Percentiles rank a stretch among this genome's conserved stretches.
phyloP scores from a whole-genome alignment of 371 early-diverging fungal genomes.

The Lichtheimia ornata region DNA sequence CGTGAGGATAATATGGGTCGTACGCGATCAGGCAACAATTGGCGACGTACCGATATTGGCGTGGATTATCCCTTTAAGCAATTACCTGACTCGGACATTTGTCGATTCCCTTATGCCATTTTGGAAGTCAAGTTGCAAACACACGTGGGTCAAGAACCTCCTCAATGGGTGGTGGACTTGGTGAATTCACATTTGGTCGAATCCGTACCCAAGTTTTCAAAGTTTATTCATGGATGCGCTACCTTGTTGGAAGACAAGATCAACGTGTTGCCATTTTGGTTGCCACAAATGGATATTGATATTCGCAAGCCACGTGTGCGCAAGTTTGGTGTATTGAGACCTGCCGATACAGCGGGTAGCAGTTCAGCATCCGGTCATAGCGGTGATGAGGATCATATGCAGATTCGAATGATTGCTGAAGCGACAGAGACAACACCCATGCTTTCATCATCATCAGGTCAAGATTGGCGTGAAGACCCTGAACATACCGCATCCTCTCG shows the following conservation, averaged over 20 bases:
- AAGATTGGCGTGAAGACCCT: too few relatives aligned
- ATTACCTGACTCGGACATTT: slow-evolving; percentile 84
- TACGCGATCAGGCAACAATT: slow-evolving; percentile 80
- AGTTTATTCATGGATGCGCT: slow-evolving; percentile 98
- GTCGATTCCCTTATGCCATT: slow-evolving; percentile 97
- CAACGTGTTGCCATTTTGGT: slow-evolving; percentile 97
- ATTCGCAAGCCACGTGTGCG: slow-evolving; percentile 75
- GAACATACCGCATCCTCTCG: not conserved
- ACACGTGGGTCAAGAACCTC: slow-evolving; percentile 89
- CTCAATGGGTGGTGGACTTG: slow-evolving; percentile 95
- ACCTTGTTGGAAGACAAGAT: slow-evolving; percentile 90
- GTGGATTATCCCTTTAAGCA: slow-evolving; percentile 93
- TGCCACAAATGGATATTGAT: slow-evolving; percentile 96
- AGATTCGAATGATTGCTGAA: slow-evolving; percentile 30
- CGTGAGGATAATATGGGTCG: slow-evolving; percentile 90
- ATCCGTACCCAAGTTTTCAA: slow-evolving; percentile 98
- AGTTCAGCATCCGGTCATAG: slow-evolving; percentile 31
- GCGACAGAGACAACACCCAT: slow-evolving; percentile 24
- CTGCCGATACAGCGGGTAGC: slow-evolving; percentile 30
- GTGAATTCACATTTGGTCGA: slow-evolving; percentile 93
- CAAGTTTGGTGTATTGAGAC: slow-evolving; percentile 44
- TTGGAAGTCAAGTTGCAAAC: slow-evolving; percentile 99
- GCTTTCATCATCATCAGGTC: not conserved
- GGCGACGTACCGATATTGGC: slow-evolving; percentile 95
- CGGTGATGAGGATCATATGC: slow-evolving; percentile 35